These are phyloP conservation scores for Salix purpurea DNA, from an alignment of 345 rosid species.

Conservation along the genomic window DNA sequence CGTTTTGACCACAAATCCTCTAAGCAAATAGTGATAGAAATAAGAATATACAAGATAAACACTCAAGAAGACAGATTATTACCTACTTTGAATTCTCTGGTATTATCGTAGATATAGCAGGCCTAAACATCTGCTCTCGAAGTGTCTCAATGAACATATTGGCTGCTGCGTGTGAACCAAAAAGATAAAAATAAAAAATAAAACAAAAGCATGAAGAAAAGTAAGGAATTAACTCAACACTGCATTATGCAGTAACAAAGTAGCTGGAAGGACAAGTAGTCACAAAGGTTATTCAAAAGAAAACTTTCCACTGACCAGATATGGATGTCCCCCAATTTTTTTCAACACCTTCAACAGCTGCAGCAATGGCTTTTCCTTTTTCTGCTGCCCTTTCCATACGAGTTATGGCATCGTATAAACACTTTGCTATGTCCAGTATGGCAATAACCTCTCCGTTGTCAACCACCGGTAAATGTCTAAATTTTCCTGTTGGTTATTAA, in stretches of 20 bases:
- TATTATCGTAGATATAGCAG: conserved; percentile 77
- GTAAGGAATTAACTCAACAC: not conserved
- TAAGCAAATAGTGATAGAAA: not conserved
- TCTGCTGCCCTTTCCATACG: conserved; percentile 99
- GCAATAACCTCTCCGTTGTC: conserved; percentile 99
- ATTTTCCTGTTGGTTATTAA: conserved; percentile 58
- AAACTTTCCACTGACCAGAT: conserved; percentile 51
- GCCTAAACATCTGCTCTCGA: conserved; percentile 88
- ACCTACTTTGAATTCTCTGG: conserved; percentile 97
- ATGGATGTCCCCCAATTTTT: conserved; percentile 81
- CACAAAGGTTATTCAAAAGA: not conserved
- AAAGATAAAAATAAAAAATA: not conserved
- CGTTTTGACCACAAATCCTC: not conserved
- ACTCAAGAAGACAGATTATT: conserved; percentile 44
- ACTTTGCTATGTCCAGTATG: conserved; percentile 90
- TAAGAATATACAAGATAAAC: conserved; percentile 1
- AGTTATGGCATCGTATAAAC: conserved; percentile 96
- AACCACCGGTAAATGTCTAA: conserved; percentile 98
- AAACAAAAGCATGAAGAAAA: not conserved
- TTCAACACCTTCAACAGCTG: conserved; percentile 99
- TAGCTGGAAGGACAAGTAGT: not conserved
- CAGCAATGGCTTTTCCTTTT: conserved; percentile 98
- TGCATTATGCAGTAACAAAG: not conserved
- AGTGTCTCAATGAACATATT: conserved; percentile 86
- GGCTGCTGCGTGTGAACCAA: conserved; percentile 49